Base-by-base conservation (phyloP, 2,329 filamentous ascomycete species). In the Claviceps quebecensis region DNA sequence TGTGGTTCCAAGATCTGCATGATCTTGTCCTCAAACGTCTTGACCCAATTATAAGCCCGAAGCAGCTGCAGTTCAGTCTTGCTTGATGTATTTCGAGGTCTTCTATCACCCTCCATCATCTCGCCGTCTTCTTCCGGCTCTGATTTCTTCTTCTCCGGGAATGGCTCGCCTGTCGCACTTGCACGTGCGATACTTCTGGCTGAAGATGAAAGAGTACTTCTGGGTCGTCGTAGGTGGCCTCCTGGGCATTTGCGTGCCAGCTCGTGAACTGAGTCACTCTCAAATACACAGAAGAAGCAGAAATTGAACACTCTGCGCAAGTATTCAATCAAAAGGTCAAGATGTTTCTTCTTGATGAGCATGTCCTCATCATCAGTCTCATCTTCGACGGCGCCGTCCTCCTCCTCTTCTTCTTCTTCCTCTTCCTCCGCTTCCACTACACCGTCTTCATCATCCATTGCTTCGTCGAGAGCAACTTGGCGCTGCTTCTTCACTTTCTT, bases 221-320 rank as follows among this genome's bases (percentile, higher is more conserved):
- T 80, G 40, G 93, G 93, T 47, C 93, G 84, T 56, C 93, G 87
- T 55, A 98, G 80, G 73, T 98, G 93, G n/a, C 93, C 93, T 43
- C 93, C 93, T 26, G 93, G 89, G 60, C 93, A 98, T 69, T 98
- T 97, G 54, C 93, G 83, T 41, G 87, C 90, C 57, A 98, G 75
- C 69, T 98, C 93, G 62, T 98, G 93, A 22, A 97, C 84, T 0
- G 91, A 97, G 67, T 98, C 93, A 63, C 89, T 93, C 69, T 98
- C 93, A 59, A 98, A 97, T 5, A 98, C 94, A 66, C 93, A 98
- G 73, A 97, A 98, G 74, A 98, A 96, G 72, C 93, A 98, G 71
- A 98, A 97, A 69, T 93, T 96, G 76, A 94, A 95, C 49, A 98
- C 93, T 16, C 93, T 84, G 49, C 93, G 88, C 54, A 98, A 77